Conservation (phyloP, 768 basidiomycete genomes). For the Dendrothele bispora region DNA sequence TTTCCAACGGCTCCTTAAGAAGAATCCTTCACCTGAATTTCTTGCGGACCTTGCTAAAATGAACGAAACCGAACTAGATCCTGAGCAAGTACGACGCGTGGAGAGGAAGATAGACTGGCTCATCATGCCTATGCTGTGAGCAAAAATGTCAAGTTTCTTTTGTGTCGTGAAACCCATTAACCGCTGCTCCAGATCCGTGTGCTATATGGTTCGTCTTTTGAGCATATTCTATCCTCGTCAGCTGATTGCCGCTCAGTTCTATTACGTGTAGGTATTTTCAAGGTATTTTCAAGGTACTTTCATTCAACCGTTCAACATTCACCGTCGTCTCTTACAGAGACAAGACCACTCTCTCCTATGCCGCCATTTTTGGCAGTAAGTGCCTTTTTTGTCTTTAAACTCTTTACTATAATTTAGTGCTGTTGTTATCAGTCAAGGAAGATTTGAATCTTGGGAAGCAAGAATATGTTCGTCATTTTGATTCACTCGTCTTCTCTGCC, state of each 20-base stretch:
- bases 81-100: slow-evolving; percentile 16
- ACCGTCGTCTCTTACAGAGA: slow-evolving; percentile 10
- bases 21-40: slow-evolving; percentile 18
- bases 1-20: slow-evolving; percentile 18
- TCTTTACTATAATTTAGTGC: background rate
- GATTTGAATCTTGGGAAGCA: slow-evolving; percentile 29
- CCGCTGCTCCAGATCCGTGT: slow-evolving; percentile 13
- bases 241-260: slow-evolving; percentile 15
- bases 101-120: slow-evolving; percentile 21
- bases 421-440: slow-evolving; percentile 15
- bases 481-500: background rate
- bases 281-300: too few relatives aligned
- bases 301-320: background rate
- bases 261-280: slow-evolving; percentile 19
- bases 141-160: background rate
- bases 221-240: background rate
- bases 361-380: slow-evolving; percentile 26
- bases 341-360: slow-evolving; percentile 26
- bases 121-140: slow-evolving; percentile 15
- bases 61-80: slow-evolving; percentile 16
- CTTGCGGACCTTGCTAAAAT: slow-evolving; percentile 18
- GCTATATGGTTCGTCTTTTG: slow-evolving; percentile 17
- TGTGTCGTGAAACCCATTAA: background rate
- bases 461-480: slow-evolving; percentile 35
- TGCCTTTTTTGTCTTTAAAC: background rate